Evolutionary conservation across 2,329 filamentous ascomycete species (phyloP).

Genomic region (Cladosporium sp.): DNA sequence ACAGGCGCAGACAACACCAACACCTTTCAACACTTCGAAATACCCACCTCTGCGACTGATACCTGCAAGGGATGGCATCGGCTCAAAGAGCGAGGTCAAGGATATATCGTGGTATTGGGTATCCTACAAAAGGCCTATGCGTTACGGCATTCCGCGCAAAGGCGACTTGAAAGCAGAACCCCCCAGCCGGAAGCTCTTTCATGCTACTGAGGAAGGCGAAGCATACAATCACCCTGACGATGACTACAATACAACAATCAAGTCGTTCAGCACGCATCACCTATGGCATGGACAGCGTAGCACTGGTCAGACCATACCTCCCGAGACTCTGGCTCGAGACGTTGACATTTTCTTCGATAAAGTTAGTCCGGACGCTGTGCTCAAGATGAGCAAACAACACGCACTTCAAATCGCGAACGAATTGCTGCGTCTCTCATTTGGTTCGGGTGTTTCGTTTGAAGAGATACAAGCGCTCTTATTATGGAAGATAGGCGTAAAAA

Average conservation of each 20-base stretch:
- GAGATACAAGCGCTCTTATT: neutral
- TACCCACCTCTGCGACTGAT: no score
- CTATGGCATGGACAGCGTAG: neutral
- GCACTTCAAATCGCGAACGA: slow-evolving; percentile 4
- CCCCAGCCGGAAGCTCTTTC: neutral
- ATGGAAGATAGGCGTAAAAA: slow-evolving; percentile 5
- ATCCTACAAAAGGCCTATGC: neutral
- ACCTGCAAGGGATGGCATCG: neutral
- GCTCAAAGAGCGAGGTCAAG: neutral
- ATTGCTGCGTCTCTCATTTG: neutral
- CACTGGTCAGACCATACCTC: no score
- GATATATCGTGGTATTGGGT: neutral
- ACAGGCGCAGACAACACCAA: neutral
- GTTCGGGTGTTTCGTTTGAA: neutral
- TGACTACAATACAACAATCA: neutral
- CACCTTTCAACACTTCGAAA: neutral
- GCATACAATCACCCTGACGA: neutral
- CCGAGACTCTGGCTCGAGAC: neutral
- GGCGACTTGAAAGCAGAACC: neutral
- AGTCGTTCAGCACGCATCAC: neutral
- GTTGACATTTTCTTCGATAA: slow-evolving; percentile 1
- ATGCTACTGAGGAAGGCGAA: neutral
- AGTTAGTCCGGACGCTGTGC: neutral
- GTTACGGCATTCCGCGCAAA: neutral
- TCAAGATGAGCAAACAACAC: neutral